These are phyloP conservation scores for Alternaria infectoria DNA, from an alignment of 2,329 filamentous ascomycete genomes.

Conservation along the genomic window DNA sequence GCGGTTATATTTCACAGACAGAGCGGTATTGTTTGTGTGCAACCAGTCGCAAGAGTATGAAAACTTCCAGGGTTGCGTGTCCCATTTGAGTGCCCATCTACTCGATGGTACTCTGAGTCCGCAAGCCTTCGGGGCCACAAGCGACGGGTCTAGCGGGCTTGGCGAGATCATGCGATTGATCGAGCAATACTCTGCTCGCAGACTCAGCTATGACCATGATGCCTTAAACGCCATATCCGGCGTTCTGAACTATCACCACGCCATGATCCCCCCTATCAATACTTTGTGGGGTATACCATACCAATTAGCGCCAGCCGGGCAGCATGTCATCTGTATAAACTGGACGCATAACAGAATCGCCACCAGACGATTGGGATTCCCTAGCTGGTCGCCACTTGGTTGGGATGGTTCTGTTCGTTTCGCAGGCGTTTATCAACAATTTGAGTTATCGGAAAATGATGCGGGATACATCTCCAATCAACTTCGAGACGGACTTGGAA, in stretches of 20 bases:
- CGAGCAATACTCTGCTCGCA: neutral
- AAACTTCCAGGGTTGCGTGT: neutral
- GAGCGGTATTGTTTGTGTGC: rapidly evolving
- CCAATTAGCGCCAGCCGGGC: neutral
- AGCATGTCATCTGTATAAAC: rapidly evolving
- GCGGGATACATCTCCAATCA: too few relatives aligned
- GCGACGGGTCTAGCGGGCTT: too few relatives aligned
- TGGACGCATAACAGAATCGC: neutral
- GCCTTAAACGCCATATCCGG: neutral
- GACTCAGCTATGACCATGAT: neutral
- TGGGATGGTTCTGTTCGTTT: too few relatives aligned
- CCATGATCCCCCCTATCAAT: too few relatives aligned
- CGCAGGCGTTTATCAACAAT: too few relatives aligned
- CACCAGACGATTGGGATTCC: too few relatives aligned
- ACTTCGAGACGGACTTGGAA: too few relatives aligned
- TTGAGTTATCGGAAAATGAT: too few relatives aligned
- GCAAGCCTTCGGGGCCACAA: rapidly evolving
- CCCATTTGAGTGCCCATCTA: neutral
- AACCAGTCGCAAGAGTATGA: rapidly evolving
- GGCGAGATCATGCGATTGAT: neutral
- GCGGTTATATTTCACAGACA: neutral
- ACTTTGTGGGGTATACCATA: neutral
- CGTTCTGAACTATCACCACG: too few relatives aligned
- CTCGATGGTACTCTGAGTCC: neutral
- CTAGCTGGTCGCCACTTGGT: too few relatives aligned